Base-by-base conservation (phyloP, 768 basidiomycete species). In the Mycena indigotica region DNA sequence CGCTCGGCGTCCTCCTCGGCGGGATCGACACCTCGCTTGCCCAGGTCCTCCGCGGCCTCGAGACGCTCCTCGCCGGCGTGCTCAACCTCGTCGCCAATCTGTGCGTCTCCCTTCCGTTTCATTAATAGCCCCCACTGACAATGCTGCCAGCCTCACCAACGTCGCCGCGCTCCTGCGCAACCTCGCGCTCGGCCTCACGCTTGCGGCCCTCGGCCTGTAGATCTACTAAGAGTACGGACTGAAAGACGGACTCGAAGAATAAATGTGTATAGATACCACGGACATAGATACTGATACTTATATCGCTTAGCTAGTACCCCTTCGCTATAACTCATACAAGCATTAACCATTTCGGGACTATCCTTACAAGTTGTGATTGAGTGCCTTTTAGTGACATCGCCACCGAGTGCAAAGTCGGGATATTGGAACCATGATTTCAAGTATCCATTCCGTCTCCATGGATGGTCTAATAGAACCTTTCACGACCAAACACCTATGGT, bases 51-150 rank as follows among this genome's bases (percentile, higher is more conserved):
- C 17, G 46, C 28, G 67, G 69, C 24, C 64, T 71, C 19, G 69
- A 71, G 50, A 62, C 38, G 21, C 65, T 71, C 53, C 63, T 72
- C 25, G 67, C 65, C 21, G 71, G 67, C 38, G 66, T 69, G 19
- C 65, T 72, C 50, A 65, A 56, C 41, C 65, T 72, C 55, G 69
- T 72, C 40, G 65, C 70, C 8, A 55, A 52, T 48, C 48, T 67
- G 69, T 69, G 23, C 41, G 68, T 63, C 28, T 2, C 19, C 45
- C 25, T 15, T 15, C 0, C 17, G 49, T 67, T 65, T 71, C 23
- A 25, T 4, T 21, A n/a, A 32, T 30, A 39, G 25, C 28, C 19
- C 32, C 50, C n/a, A 28, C 17, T 40, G 41, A 32, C 30, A 4
- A 19, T 29, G 21, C 17, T 21, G 13, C 40, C 39, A 63, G 62